Percentiles rank a stretch among this genome's conserved stretches.
These are phyloP conservation scores for Forsythia suspensa DNA, from an alignment of 257 asterid genomes.

Conservation along the genomic window DNA sequence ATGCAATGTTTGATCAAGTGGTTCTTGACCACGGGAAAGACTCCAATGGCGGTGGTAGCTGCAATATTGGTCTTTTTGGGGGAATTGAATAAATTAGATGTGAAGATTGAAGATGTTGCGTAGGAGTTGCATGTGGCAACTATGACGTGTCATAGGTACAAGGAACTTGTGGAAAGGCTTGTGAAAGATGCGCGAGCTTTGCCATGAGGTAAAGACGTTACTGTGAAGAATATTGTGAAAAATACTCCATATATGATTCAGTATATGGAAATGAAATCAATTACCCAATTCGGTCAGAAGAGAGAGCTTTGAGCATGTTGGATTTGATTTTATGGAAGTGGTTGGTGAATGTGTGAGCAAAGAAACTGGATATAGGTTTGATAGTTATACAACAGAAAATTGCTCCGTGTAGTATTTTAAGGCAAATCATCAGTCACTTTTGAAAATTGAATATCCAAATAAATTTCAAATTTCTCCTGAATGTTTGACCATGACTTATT, in stretches of 20 bases:
- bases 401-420: conserved; percentile 49
- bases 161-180: conserved; percentile 63
- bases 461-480: conserved; percentile 59
- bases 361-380: conserved; percentile 27
- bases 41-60: conserved; percentile 78
- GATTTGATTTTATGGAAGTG: conserved; percentile 49
- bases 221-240: conserved; percentile 59
- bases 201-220: conserved; percentile 89
- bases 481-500: conserved; percentile 55
- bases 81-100: conserved; percentile 47
- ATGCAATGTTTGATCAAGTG: conserved; percentile 87
- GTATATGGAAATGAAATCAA: conserved; percentile 79
- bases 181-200: conserved; percentile 63
- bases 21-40: conserved; percentile 80
- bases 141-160: conserved; percentile 65
- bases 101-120: conserved; percentile 62
- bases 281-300: conserved; percentile 24
- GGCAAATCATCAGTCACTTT: conserved; percentile 13
- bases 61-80: conserved; percentile 72
- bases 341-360: conserved; percentile 53
- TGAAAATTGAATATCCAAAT: conserved; percentile 28
- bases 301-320: conserved; percentile 29
- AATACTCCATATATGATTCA: conserved; percentile 76
- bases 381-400: conserved; percentile 26
- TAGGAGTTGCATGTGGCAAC: conserved; percentile 48